Evolutionary conservation across 768 basidiomycete species (phyloP), one percentile per base, ranked within the genome.

Genomic region (Leccinum incarnatum): DNA sequence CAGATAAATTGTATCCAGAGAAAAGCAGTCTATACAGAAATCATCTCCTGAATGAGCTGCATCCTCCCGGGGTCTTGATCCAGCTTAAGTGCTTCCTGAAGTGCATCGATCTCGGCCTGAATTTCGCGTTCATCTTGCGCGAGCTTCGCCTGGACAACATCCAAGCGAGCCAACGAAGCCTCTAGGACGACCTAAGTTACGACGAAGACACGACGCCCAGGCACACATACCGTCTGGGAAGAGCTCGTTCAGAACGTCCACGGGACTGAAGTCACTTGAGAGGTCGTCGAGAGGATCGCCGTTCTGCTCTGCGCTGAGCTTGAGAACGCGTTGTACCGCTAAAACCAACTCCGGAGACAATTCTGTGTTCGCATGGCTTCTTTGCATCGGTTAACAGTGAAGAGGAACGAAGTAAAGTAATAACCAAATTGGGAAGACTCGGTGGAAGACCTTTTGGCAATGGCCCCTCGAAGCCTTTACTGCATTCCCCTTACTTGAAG

Each of bases 31-130:
- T 84, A 58, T 63, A 98, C 96, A 21, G 90, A 94, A 55, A 99
- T 98, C 84, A 97, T 93, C 72, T 93, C 93, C 72, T 98, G 97
- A 32, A 97, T 94, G 53, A 87, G 76, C 55, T 89, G 86, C 90
- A 98, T 95, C 64, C 86, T 81, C 55, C 84, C 83, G n/a, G 90
- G 91, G 74, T 95, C 90, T 71, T 96, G 94, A 64, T 91, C 89
- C 12, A 74, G 76, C 63, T 80, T 79, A 55, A 98, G 75, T 69
- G 92, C 86, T 25, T 74, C 77, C 60, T 87, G 83, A 55, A 98
- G 77, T 10, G 73, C 61, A 53, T 85, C 78, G 47, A 97, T 88
- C 75, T 95, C 91, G 19, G 76, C 75, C 67, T 88, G 85, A 29
- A 96, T 74, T 52, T 84, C 81, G 27, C 78, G 75, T 58, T 93